phyloP scores from a whole-genome alignment of 768 basidiomycete genomes.

The Xerocomellus amylosporus region DNA sequence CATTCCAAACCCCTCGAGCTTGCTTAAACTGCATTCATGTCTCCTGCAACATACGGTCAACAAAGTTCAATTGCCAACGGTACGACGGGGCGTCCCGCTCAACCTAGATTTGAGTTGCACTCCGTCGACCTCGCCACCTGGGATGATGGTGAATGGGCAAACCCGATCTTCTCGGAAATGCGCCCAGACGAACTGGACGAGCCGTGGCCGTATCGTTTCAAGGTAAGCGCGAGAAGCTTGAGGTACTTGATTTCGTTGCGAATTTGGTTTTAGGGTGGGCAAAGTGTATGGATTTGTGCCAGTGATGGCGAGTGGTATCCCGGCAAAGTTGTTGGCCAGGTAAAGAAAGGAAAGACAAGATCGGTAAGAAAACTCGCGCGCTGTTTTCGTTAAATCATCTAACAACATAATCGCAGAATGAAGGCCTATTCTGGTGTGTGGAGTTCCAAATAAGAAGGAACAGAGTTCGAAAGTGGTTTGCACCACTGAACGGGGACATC shows the following conservation, averaged over 20 bases:
- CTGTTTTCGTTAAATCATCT: not conserved
- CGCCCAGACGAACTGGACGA: conserved; percentile 47
- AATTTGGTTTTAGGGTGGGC: conserved; percentile 36
- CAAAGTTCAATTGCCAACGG: conserved; percentile 1
- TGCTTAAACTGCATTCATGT: conserved; percentile 2
- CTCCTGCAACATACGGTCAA: not conserved
- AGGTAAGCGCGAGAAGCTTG: conserved; percentile 20
- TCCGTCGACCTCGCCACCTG: conserved; percentile 27
- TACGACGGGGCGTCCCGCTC: not conserved
- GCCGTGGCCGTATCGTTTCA: conserved; percentile 51
- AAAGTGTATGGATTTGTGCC: conserved; percentile 53
- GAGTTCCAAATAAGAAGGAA: conserved; percentile 35
- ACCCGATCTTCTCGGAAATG: conserved; percentile 18
- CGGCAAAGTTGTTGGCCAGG: conserved; percentile 47
- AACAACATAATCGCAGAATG: conserved; percentile 34
- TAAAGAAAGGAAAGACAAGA: conserved; percentile 45
- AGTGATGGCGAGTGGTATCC: conserved; percentile 48
- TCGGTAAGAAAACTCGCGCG: conserved; percentile 35
- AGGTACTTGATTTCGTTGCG: not conserved
- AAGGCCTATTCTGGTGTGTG: conserved; percentile 55
- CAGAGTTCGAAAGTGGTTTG: conserved; percentile 56
- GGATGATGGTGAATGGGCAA: conserved; percentile 25
- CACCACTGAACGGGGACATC: conserved; percentile 63
- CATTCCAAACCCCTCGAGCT: not conserved
- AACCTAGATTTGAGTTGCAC: conserved; percentile 7